Conservation (phyloP, 306 rosid genomes). For the Leucaena leucocephala region DNA sequence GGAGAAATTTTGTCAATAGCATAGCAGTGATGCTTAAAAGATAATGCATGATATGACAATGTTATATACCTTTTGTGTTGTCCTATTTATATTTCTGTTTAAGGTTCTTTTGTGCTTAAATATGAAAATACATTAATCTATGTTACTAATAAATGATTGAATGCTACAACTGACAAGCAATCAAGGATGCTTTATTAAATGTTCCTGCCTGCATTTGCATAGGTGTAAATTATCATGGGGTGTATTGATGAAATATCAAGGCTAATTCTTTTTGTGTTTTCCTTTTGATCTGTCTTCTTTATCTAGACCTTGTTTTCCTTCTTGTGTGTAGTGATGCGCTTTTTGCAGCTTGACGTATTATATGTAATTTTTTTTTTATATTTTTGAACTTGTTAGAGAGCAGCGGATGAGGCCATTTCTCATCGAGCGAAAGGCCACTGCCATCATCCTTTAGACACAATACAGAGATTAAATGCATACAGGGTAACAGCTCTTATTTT, state of each 20-base stretch:
- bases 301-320: background rate
- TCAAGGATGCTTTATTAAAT: slow-evolving; percentile 24
- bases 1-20: slow-evolving; percentile 1
- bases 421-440: slow-evolving; percentile 75
- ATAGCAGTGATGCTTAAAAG: slow-evolving; percentile 34
- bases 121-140: slow-evolving; percentile 6
- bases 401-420: slow-evolving; percentile 68
- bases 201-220: slow-evolving; percentile 15
- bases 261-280: background rate
- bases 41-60: slow-evolving; percentile 10
- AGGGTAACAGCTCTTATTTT: slow-evolving; percentile 46
- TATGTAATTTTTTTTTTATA: background rate
- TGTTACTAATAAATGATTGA: background rate
- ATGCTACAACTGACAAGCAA: slow-evolving; percentile 14
- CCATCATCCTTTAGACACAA: slow-evolving; percentile 72
- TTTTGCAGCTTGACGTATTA: background rate
- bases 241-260: slow-evolving; percentile 16
- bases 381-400: slow-evolving; percentile 56
- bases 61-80: slow-evolving; percentile 8
- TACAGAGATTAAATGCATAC: slow-evolving; percentile 63
- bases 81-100: slow-evolving; percentile 1
- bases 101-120: slow-evolving; percentile 30
- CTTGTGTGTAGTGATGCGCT: background rate
- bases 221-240: slow-evolving; percentile 25
- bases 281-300: background rate